These are phyloP conservation scores for Lactarius deliciosus DNA, from an alignment of 768 basidiomycete species.

Conservation along the genomic window DNA sequence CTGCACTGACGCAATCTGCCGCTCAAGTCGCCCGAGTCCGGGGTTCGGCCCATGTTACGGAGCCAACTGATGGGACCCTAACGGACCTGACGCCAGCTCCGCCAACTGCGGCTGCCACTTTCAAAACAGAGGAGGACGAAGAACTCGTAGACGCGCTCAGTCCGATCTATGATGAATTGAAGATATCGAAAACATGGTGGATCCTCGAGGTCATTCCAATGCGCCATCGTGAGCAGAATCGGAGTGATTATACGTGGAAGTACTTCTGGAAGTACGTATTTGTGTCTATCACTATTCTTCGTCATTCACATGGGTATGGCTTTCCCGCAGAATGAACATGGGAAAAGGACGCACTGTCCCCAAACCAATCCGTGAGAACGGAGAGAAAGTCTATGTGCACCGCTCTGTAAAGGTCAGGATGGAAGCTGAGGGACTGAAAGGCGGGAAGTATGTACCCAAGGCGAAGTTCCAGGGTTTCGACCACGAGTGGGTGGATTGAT, in stretches of 20 bases:
- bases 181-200: slow-evolving; percentile 56
- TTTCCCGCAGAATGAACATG: slow-evolving; percentile 6
- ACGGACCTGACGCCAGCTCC: slow-evolving; percentile 13
- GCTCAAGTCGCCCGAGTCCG: background rate
- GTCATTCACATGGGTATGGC: background rate
- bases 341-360: slow-evolving; percentile 10
- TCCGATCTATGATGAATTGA: slow-evolving; percentile 57
- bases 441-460: slow-evolving; percentile 36
- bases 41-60: background rate
- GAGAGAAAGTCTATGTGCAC: slow-evolving; percentile 9
- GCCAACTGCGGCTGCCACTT: slow-evolving; percentile 26
- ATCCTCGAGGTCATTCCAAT: slow-evolving; percentile 50
- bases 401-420: slow-evolving; percentile 16
- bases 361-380: background rate
- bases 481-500: slow-evolving; percentile 32
- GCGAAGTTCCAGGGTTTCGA: slow-evolving; percentile 31
- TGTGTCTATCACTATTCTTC: background rate
- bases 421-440: slow-evolving; percentile 30
- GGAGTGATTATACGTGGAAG: background rate
- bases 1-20: slow-evolving; percentile 2
- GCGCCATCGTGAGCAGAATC: slow-evolving; percentile 4
- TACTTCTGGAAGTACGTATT: slow-evolving; percentile 7
- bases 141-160: slow-evolving; percentile 59
- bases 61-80: slow-evolving; percentile 29
- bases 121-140: slow-evolving; percentile 57